phyloP scores from a whole-genome alignment of 1,284 basidiomycete genomes.

The Lignosus rhinocerotis region DNA sequence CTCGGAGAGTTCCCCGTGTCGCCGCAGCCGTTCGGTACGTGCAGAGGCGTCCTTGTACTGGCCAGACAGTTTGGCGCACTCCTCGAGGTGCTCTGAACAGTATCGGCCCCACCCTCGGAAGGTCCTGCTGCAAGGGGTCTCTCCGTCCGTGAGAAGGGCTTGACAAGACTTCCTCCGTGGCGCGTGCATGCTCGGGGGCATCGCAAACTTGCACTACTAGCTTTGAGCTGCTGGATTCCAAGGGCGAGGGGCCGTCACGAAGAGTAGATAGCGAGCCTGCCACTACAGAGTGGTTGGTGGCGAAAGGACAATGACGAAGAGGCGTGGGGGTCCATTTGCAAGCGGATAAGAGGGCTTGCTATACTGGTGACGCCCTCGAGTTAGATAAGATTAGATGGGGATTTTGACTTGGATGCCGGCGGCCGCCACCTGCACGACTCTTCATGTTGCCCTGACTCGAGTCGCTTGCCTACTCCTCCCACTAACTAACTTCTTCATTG shows the following conservation, averaged over 20 bases:
- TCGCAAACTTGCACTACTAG: background rate
- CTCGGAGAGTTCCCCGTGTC: conserved; percentile 1
- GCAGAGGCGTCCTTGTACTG: conserved; percentile 10
- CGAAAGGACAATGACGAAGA: background rate
- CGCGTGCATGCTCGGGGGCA: conserved; percentile 7
- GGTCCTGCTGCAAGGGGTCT: conserved; percentile 8
- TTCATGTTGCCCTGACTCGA: background rate
- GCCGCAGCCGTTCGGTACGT: conserved; percentile 9
- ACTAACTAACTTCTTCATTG: background rate
- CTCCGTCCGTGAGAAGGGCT: conserved; percentile 9
- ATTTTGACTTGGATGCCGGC: background rate
- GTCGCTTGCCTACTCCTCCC: background rate
- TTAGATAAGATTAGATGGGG: conserved; percentile 8
- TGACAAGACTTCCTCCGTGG: conserved; percentile 11
- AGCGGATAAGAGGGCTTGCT: background rate
- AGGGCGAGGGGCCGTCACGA: background rate
- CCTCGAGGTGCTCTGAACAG: conserved; percentile 8
- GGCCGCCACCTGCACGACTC: background rate
- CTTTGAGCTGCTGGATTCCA: background rate
- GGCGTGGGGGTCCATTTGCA: background rate
- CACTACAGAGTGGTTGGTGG: background rate
- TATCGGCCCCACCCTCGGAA: conserved; percentile 13
- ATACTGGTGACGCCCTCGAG: background rate
- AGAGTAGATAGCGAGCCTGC: background rate
- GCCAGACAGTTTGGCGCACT: conserved; percentile 9